Percentiles rank a stretch among this genome's conserved stretches.
Conservation (phyloP, 768 basidiomycete species). For the Gloeostereum incarnatum region DNA sequence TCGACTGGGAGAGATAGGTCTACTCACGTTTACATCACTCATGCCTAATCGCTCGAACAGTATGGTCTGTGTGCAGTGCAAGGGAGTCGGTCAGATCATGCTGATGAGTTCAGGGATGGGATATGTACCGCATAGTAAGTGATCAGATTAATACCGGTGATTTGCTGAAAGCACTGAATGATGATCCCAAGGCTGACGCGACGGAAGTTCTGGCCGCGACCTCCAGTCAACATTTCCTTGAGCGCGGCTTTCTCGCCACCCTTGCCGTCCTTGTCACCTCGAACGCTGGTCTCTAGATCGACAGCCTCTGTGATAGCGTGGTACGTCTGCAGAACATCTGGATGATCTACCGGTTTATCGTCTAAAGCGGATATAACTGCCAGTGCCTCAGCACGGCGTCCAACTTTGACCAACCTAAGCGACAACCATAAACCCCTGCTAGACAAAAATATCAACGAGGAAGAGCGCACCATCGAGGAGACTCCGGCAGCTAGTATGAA, state of each 20-base stretch:
- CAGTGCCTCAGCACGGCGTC: slow-evolving; percentile 43
- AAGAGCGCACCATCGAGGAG: slow-evolving; percentile 39
- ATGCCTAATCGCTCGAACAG: slow-evolving; percentile 53
- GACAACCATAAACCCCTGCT: neutral
- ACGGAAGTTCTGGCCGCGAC: slow-evolving; percentile 53
- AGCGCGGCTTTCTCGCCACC: slow-evolving; percentile 28
- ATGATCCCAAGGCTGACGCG: slow-evolving; percentile 44
- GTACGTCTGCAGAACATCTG: slow-evolving; percentile 38
- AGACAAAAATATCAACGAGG: neutral
- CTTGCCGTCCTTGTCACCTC: slow-evolving; percentile 6
- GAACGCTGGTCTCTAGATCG: slow-evolving; percentile 21
- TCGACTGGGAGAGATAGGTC: too few species aligned
- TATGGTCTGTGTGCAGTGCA: slow-evolving; percentile 32
- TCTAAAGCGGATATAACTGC: slow-evolving; percentile 58
- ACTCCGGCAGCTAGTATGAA: slow-evolving; percentile 43
- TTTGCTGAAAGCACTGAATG: slow-evolving; percentile 63
- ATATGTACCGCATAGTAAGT: slow-evolving; percentile 38
- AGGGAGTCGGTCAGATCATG: slow-evolving; percentile 1
- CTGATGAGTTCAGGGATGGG: neutral
- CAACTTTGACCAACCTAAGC: slow-evolving; percentile 44
- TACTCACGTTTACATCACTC: slow-evolving; percentile 40
- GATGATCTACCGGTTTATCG: slow-evolving; percentile 36
- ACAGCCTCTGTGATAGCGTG: slow-evolving; percentile 47
- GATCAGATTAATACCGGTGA: slow-evolving; percentile 59
- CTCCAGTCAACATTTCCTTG: slow-evolving; percentile 44